Conservation (phyloP, 2,329 filamentous ascomycete genomes). For the Daldinia eschscholtzii region DNA sequence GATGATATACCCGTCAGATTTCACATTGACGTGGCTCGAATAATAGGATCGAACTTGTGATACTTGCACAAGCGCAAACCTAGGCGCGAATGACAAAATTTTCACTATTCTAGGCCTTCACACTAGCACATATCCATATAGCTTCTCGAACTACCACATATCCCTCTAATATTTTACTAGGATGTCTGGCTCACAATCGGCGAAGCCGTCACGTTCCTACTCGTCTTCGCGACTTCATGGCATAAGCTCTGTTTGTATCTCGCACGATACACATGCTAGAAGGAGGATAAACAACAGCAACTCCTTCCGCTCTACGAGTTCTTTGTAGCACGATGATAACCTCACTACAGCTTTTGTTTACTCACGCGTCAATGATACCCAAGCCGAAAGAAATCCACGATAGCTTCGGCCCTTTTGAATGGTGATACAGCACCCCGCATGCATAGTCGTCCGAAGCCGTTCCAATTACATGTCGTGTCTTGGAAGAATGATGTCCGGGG, state of each 20-base stretch:
- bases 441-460: constrained; percentile 10
- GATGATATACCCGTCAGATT: neutral
- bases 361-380: constrained; percentile 5
- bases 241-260: constrained; percentile 7
- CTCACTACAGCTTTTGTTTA: constrained; percentile 21
- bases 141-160: neutral
- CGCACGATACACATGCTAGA: constrained; percentile 3
- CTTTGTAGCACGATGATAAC: neutral
- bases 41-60: neutral
- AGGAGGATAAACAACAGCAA: neutral
- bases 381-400: neutral
- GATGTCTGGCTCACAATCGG: constrained; percentile 2
- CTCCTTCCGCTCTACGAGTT: neutral
- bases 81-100: constrained; percentile 1
- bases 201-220: constrained; percentile 20
- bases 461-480: constrained; percentile 16
- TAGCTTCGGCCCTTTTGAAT: constrained; percentile 38
- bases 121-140: neutral
- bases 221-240: constrained; percentile 22
- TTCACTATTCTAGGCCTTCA: neutral
- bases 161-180: neutral
- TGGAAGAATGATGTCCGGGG: constrained; percentile 21
- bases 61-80: neutral
- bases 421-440: constrained; percentile 36
- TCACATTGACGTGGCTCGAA: constrained; percentile 9